Evolutionary conservation across 108 stramenopile genomes (phyloP).

Genomic region (Cafeteria roenbergensis): DNA sequence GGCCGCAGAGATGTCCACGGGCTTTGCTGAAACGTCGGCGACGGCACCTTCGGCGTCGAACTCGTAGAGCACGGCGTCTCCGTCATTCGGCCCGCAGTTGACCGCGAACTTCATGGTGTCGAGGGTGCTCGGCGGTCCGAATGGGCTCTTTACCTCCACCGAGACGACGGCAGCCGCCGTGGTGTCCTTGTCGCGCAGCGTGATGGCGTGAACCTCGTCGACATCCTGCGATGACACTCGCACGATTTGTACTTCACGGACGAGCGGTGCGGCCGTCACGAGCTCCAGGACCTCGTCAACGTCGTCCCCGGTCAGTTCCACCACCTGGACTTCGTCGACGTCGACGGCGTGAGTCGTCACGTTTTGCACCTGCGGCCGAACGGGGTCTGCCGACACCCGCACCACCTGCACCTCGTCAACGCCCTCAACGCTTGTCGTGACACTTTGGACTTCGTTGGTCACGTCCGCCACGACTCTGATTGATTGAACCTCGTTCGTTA

Average conservation of each 20-base stretch:
- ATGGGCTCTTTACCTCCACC: not conserved
- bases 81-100: not conserved
- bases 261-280: conserved; percentile 22
- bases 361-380: conserved; percentile 62
- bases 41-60: not conserved
- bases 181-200: conserved; percentile 7
- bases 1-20: not conserved
- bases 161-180: not conserved
- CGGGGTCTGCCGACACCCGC: conserved; percentile 59
- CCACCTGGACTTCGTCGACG: conserved; percentile 57
- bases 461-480: conserved; percentile 55
- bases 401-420: conserved; percentile 67
- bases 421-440: conserved; percentile 47
- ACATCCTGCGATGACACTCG: conserved; percentile 42
- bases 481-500: conserved; percentile 42
- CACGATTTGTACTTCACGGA: conserved; percentile 54
- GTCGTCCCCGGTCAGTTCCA: conserved; percentile 48
- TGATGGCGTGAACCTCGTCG: conserved; percentile 49
- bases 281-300: conserved; percentile 58
- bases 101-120: not conserved
- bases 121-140: too few species aligned
- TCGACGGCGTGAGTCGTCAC: conserved; percentile 55
- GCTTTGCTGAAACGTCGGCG: not conserved
- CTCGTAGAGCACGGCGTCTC: not conserved
- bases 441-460: conserved; percentile 61